Percentiles rank a stretch among this genome's conserved stretches.
These are phyloP conservation scores for Neurospora sp. DNA, from an alignment of 495 filamentous ascomycete species.

Conservation along the genomic window DNA sequence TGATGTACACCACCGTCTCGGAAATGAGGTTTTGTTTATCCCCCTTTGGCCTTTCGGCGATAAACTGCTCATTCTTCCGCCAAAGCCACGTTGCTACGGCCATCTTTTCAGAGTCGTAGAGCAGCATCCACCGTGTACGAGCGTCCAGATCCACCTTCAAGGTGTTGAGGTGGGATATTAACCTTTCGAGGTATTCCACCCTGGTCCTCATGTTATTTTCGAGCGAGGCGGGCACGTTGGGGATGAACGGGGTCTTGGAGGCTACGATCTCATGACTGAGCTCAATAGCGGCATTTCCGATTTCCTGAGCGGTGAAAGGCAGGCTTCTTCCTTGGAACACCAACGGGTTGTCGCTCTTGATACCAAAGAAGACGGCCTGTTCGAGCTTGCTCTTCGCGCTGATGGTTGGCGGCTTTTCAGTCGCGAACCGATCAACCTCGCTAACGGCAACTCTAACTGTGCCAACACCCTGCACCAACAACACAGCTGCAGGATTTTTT, in stretches of 20 bases:
- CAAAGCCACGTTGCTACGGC: slow-evolving; percentile 75
- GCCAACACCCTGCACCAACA: slow-evolving; percentile 72
- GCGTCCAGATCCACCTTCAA: slow-evolving; percentile 45
- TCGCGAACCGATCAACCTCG: slow-evolving; percentile 42
- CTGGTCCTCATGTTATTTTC: slow-evolving; percentile 69
- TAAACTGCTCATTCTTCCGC: slow-evolving; percentile 57
- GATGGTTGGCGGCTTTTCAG: slow-evolving; percentile 40
- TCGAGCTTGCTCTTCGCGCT: slow-evolving; percentile 83
- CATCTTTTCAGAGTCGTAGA: slow-evolving; percentile 88
- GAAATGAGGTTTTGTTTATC: slow-evolving; percentile 49
- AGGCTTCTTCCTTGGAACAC: slow-evolving; percentile 58
- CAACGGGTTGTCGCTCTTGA: slow-evolving; percentile 67
- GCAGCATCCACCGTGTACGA: slow-evolving; percentile 61
- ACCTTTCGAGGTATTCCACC: slow-evolving; percentile 56
- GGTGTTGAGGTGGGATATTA: slow-evolving; percentile 57
- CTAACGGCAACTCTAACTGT: slow-evolving; percentile 60
- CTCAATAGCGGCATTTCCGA: slow-evolving; percentile 65
- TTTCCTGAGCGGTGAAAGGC: slow-evolving; percentile 54
- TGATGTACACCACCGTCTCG: slow-evolving; percentile 59
- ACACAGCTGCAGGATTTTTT: slow-evolving; percentile 54
- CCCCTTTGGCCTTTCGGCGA: slow-evolving; percentile 30
- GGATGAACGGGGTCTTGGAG: slow-evolving; percentile 62
- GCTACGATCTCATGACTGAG: slow-evolving; percentile 75
- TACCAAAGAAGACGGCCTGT: slow-evolving; percentile 87
- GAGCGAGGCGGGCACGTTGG: slow-evolving; percentile 58